Conservation (phyloP, 1,284 basidiomycete species). For the Pholiota adiposa region DNA sequence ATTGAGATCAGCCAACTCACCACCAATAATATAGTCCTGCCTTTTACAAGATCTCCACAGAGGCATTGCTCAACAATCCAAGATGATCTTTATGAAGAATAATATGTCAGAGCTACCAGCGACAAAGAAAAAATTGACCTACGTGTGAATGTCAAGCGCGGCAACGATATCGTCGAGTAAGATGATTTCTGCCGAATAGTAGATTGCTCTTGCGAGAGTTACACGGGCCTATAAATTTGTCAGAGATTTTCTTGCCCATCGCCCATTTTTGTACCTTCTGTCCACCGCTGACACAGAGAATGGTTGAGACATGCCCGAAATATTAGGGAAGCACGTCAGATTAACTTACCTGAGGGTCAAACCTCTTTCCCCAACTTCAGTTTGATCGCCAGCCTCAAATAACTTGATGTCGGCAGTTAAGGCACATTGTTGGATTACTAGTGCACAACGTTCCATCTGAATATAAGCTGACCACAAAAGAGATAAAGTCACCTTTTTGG, state of each 20-base stretch:
- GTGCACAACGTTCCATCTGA: neutral
- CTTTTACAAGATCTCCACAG: constrained; percentile 61
- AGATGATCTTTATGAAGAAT: constrained; percentile 7
- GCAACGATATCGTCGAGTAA: constrained; percentile 69
- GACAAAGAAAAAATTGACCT: constrained; percentile 7
- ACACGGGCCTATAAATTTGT: constrained; percentile 58
- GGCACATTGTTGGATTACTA: constrained; percentile 63
- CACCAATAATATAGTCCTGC: constrained; percentile 55
- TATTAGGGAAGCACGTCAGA: neutral
- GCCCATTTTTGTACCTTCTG: constrained; percentile 13
- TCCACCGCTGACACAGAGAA: constrained; percentile 9
- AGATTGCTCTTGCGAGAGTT: constrained; percentile 75
- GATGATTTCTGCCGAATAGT: constrained; percentile 65
- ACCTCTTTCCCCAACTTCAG: constrained; percentile 74
- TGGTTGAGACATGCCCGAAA: neutral
- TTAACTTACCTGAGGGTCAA: constrained; percentile 49
- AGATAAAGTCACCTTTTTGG: constrained; percentile 30
- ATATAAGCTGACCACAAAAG: neutral
- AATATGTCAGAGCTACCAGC: neutral
- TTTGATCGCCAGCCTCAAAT: constrained; percentile 75
- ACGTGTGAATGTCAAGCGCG: constrained; percentile 50
- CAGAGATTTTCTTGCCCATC: neutral
- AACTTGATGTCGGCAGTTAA: constrained; percentile 65
- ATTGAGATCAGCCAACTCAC: constrained; percentile 39
- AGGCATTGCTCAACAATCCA: constrained; percentile 71